A percentile compares a stretch with the other conserved stretches of the same genome.
These are phyloP conservation scores for Mycena leptocephala DNA, from an alignment of 768 basidiomycete genomes.

Conservation along the genomic window DNA sequence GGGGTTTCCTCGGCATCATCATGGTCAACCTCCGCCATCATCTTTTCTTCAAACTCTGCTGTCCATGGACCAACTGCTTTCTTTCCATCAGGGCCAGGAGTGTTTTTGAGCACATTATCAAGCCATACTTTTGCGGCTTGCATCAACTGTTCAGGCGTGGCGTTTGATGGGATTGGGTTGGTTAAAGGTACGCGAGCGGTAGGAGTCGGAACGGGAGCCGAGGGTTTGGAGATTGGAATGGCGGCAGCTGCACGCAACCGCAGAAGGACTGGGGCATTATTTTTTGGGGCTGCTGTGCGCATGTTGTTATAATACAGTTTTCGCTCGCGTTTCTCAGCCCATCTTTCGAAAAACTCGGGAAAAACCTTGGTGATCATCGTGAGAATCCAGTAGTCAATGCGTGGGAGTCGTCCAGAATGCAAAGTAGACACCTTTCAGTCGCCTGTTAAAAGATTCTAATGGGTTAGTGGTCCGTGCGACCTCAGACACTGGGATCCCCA, in stretches of 20 bases:
- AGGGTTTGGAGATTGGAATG: not conserved
- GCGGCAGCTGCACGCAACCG: not conserved
- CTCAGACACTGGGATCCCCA: slow-evolving; percentile 38
- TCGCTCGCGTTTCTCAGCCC: not conserved
- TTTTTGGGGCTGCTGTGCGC: not conserved
- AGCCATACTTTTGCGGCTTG: not conserved
- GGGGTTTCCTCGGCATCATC: not conserved
- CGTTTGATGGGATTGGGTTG: not conserved
- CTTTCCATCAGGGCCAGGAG: not conserved
- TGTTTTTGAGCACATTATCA: not conserved
- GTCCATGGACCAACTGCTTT: not conserved
- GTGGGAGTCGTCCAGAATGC: slow-evolving; percentile 12
- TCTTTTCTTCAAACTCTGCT: not conserved
- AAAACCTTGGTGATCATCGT: not conserved
- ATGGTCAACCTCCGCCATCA: not conserved
- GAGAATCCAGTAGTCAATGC: slow-evolving; percentile 8
- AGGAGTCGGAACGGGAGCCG: too few relatives aligned
- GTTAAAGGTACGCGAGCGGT: not conserved
- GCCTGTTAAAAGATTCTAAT: slow-evolving; percentile 54
- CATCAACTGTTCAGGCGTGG: not conserved
- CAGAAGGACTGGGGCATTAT: too few relatives aligned
- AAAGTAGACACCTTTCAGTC: not conserved
- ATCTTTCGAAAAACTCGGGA: not conserved
- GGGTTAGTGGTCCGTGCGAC: slow-evolving; percentile 53
- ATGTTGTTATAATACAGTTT: not conserved